These are phyloP conservation scores for Sugiyamaella japonica DNA, from an alignment of 1,139 yeast genomes.

Conservation along the genomic window DNA sequence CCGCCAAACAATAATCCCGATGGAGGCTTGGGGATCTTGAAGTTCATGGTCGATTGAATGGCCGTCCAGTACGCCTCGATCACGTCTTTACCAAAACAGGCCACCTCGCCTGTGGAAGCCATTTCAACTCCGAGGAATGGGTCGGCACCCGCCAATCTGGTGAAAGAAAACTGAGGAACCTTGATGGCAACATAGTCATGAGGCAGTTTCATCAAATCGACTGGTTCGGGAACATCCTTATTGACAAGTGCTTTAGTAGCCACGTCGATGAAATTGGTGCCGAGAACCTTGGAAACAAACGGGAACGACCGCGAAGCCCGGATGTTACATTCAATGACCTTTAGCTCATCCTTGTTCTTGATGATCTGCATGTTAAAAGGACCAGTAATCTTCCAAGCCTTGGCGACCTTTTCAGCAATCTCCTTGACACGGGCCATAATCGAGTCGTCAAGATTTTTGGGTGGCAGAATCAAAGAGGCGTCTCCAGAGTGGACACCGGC, in stretches of 20 bases:
- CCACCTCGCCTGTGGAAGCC: constrained; percentile 99
- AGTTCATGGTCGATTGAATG: constrained; percentile 95
- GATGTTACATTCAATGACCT: constrained; percentile 97
- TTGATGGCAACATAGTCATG: constrained; percentile 89
- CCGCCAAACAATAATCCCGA: constrained; percentile 92
- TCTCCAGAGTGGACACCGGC: constrained; percentile 99
- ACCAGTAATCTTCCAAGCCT: constrained; percentile 94
- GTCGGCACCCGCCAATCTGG: constrained; percentile 98
- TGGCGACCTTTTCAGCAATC: constrained; percentile 91
- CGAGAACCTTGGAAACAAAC: constrained; percentile 94
- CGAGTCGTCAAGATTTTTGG: constrained; percentile 80
- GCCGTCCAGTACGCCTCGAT: constrained; percentile 97
- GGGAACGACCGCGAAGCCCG: constrained; percentile 99
- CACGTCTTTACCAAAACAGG: constrained; percentile 85
- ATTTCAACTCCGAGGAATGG: constrained; percentile 98
- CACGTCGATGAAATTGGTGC: constrained; percentile 88
- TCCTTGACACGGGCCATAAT: constrained; percentile 87
- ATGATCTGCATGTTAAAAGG: constrained; percentile 98
- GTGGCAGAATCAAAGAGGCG: constrained; percentile 93
- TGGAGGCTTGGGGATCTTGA: constrained; percentile 88
- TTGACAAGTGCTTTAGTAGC: constrained; percentile 85
- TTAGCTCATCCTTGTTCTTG: constrained; percentile 78
- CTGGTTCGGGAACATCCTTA: constrained; percentile 75
- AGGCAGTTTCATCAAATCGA: constrained; percentile 83
- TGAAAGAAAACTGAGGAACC: constrained; percentile 97